These are phyloP conservation scores for Zygnema cylindricum DNA, from an alignment of 139 green algal species.

Conservation along the genomic window DNA sequence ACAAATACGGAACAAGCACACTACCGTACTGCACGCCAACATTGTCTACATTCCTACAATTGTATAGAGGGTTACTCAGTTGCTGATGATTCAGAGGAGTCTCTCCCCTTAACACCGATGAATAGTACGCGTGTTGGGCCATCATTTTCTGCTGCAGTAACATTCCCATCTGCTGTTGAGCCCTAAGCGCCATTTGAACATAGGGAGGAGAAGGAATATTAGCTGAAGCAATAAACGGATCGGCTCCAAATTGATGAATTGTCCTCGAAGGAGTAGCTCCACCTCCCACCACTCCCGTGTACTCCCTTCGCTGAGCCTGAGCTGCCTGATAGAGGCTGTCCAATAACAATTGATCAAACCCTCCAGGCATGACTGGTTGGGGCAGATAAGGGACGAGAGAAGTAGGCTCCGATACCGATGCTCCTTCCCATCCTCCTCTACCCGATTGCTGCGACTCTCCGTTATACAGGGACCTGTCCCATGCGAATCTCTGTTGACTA, in stretches of 20 bases:
- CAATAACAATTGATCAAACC: conserved; percentile 48
- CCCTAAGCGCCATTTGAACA: conserved; percentile 50
- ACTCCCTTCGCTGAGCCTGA: conserved; percentile 19
- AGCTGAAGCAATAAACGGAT: conserved; percentile 41
- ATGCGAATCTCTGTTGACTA: not conserved
- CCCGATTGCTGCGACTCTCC: not conserved
- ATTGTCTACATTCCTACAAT: not conserved
- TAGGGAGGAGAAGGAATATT: conserved; percentile 30
- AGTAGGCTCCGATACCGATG: not conserved
- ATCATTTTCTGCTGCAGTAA: conserved; percentile 40
- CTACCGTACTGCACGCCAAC: conserved; percentile 48
- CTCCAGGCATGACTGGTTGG: not conserved
- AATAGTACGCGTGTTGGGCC: conserved; percentile 31
- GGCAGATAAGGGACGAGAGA: not conserved
- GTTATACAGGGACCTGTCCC: not conserved
- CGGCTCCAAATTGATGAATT: not conserved
- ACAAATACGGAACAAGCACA: conserved; percentile 48
- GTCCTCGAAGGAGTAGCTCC: conserved; percentile 6
- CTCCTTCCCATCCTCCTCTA: not conserved
- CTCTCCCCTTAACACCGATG: conserved; percentile 3
- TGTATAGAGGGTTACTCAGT: not conserved
- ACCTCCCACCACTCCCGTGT: not conserved
- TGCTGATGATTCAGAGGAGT: not conserved
- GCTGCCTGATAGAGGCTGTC: conserved; percentile 52
- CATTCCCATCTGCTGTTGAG: conserved; percentile 53